These are phyloP conservation scores for Tilletia caries DNA, from an alignment of 1,284 basidiomycete species.

Conservation along the genomic window DNA sequence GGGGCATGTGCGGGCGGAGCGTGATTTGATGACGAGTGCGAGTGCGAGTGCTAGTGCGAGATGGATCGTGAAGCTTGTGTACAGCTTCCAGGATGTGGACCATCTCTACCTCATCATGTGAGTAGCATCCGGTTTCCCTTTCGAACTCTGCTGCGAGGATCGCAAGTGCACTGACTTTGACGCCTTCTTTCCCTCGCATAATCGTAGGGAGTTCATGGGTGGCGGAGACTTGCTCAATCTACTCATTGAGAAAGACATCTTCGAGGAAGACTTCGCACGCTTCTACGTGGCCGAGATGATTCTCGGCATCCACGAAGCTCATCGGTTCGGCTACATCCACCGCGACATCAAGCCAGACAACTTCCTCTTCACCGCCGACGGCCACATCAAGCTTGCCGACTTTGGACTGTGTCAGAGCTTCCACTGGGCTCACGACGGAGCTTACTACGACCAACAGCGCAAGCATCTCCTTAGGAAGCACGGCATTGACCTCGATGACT, in stretches of 20 bases:
- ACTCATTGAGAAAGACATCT: constrained; percentile 86
- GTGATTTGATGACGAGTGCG: constrained; percentile 77
- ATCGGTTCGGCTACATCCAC: constrained; percentile 92
- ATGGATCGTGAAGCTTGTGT: constrained; percentile 90
- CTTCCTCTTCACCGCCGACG: constrained; percentile 86
- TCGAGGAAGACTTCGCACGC: constrained; percentile 85
- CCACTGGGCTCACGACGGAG: constrained; percentile 52
- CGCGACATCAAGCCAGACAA: constrained; percentile 96
- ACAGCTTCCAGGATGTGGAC: constrained; percentile 67
- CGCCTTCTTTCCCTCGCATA: constrained; percentile 32
- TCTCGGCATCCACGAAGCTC: constrained; percentile 88
- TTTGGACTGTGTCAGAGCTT: constrained; percentile 70
- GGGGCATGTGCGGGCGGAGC: constrained; percentile 85
- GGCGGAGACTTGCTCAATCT: constrained; percentile 93
- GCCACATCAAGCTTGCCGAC: constrained; percentile 90
- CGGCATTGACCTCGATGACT: constrained; percentile 83
- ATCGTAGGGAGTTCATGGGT: constrained; percentile 79
- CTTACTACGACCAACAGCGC: constrained; percentile 86
- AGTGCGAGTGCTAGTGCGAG: constrained; percentile 38
- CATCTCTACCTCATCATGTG: constrained; percentile 74
- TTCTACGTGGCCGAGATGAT: constrained; percentile 99
- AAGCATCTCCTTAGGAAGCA: constrained; percentile 82
- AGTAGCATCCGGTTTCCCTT: background rate
- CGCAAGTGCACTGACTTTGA: background rate
- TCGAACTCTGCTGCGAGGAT: background rate